Base-by-base conservation (phyloP, 169 alveolate genomes). In the Babesia bovis region DNA sequence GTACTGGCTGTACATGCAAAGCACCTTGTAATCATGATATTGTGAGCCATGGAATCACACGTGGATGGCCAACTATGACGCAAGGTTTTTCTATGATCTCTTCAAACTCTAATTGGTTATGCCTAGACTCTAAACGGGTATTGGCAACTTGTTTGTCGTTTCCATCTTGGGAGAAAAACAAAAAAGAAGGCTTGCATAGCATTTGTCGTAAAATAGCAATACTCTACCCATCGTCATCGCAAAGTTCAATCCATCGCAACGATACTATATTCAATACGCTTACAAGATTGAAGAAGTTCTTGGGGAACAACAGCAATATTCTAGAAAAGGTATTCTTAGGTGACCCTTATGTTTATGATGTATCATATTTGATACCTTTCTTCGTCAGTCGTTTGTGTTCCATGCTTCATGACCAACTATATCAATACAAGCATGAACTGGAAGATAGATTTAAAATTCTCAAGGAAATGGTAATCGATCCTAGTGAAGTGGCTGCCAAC, bases 301-400 rank as follows among this genome's bases (percentile, higher is more conserved):
- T 67, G 32, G 41, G 56, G 1, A 56, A 32, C 26, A 4, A 52
- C 19, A 67, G 59, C 30, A 67, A 28, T 40, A 51, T 23, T 25
- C 19, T 67, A 32, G 67, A 67, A 33, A 57, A 67, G 13, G 25
- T 67, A 0, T 3, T 67, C 4, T 55, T 50, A 21, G 68, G 78
- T 5, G 78, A 53, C 55, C 78, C 78, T 4, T 67, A 67, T 17
- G 32, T 38, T 1, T 67, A 67, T 28, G 78, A 67, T 44, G 25
- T 52, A 21, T 50, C 30, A 5, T 67, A 67, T 38, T 40, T 67
- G 69, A 51, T 67, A 17, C 78, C 78, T 0, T 67, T 35, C 38
- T 38, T 67, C 21, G 26, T 55, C 7, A 67, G 78, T 19, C 50
- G 78, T 6, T 67, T 67, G 3, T 67, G 78, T 35, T 44, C 35